These are phyloP conservation scores for Tolypocladium paradoxum DNA, from an alignment of 2,329 filamentous ascomycete species.

Conservation along the genomic window DNA sequence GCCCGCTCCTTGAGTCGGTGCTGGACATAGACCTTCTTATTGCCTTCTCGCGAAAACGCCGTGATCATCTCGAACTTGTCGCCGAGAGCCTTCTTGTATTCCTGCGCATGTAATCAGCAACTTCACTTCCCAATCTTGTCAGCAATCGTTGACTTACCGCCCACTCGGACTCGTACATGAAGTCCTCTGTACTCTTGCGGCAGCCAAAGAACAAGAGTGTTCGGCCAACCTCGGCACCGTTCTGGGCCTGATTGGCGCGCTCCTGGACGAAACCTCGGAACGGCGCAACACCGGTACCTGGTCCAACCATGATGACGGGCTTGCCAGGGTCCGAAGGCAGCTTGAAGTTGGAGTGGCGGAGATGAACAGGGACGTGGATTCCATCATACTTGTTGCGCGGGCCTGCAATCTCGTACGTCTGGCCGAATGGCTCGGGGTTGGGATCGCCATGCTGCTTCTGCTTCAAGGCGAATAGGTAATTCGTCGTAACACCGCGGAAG, in stretches of 20 bases:
- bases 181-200: slow-evolving; percentile 79
- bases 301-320: slow-evolving; percentile 91
- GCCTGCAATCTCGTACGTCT: slow-evolving; percentile 77
- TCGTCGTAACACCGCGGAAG: slow-evolving; percentile 91
- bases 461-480: slow-evolving; percentile 90
- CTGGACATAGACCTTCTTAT: slow-evolving; percentile 94
- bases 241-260: slow-evolving; percentile 69
- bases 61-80: slow-evolving; percentile 85
- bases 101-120: slow-evolving; percentile 34
- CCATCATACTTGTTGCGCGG: slow-evolving; percentile 96
- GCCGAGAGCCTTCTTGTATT: slow-evolving; percentile 72
- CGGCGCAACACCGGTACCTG: slow-evolving; percentile 90
- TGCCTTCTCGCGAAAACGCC: slow-evolving; percentile 83
- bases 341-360: slow-evolving; percentile 98
- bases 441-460: slow-evolving; percentile 91
- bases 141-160: slow-evolving; percentile 49
- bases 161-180: slow-evolving; percentile 86
- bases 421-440: slow-evolving; percentile 68
- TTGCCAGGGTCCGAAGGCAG: slow-evolving; percentile 89
- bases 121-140: background rate
- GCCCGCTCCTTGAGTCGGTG: slow-evolving; percentile 78
- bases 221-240: slow-evolving; percentile 73
- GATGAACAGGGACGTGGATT: slow-evolving; percentile 86
- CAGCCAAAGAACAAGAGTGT: slow-evolving; percentile 94
- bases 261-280: slow-evolving; percentile 96